These are phyloP conservation scores for Leccinum variicolor DNA, from an alignment of 768 basidiomycete genomes.

Conservation along the genomic window DNA sequence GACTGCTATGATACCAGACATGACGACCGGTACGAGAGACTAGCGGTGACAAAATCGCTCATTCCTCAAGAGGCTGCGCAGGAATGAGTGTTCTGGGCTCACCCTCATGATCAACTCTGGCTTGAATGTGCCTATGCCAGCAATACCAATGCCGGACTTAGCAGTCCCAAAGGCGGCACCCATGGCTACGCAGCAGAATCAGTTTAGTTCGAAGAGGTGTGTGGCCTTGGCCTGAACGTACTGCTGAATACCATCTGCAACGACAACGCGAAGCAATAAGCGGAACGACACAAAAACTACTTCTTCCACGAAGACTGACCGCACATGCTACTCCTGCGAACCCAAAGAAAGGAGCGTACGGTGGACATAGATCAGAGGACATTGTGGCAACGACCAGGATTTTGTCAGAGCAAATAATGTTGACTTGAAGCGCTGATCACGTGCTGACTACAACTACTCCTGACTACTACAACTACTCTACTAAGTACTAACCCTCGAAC, in stretches of 20 bases:
- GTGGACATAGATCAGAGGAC: constrained; percentile 67
- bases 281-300: neutral
- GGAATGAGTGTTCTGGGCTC: constrained; percentile 4
- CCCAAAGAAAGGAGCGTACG: constrained; percentile 97
- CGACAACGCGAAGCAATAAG: constrained; percentile 10
- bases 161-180: constrained; percentile 97
- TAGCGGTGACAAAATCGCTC: constrained; percentile 26
- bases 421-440: constrained; percentile 11
- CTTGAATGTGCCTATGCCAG: constrained; percentile 88
- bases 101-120: constrained; percentile 99
- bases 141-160: constrained; percentile 96
- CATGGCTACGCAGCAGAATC: constrained; percentile 50
- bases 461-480: no score
- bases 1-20: constrained; percentile 98
- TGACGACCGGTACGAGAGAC: constrained; percentile 96
- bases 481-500: no score
- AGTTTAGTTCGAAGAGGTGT: constrained; percentile 5
- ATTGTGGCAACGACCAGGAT: constrained; percentile 29
- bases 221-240: constrained; percentile 41
- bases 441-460: no score
- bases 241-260: constrained; percentile 95
- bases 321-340: constrained; percentile 95
- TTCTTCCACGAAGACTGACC: constrained; percentile 46
- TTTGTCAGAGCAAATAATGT: neutral
- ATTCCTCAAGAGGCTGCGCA: neutral